Evolutionary conservation across 352 stramenopile genomes (phyloP).

Genomic region (Phytophthora melonis): DNA sequence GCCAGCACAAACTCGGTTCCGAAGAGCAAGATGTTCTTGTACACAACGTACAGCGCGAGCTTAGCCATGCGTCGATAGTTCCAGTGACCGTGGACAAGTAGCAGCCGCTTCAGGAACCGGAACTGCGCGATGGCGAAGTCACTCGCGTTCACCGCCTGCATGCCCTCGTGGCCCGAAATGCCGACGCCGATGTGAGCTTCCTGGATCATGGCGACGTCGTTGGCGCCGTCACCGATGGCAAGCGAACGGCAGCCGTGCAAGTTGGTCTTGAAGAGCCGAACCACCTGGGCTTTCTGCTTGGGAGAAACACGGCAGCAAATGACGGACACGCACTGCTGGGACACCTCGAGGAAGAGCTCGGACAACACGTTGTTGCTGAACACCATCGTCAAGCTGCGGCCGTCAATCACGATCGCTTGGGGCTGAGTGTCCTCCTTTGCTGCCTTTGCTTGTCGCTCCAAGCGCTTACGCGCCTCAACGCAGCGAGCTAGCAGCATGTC

Average conservation of each 20-base stretch:
- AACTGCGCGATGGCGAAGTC: slow-evolving; percentile 99
- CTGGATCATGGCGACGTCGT: slow-evolving; percentile 99
- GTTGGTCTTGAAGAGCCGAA: slow-evolving; percentile 88
- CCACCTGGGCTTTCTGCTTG: slow-evolving; percentile 93
- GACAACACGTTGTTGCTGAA: slow-evolving; percentile 77
- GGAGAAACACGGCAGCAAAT: slow-evolving; percentile 93
- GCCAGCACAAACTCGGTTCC: slow-evolving; percentile 90
- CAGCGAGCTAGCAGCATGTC: slow-evolving; percentile 66
- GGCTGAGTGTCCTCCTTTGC: slow-evolving; percentile 15
- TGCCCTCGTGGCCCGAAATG: slow-evolving; percentile 99
- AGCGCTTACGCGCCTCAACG: slow-evolving; percentile 48
- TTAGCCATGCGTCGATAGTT: slow-evolving; percentile 98
- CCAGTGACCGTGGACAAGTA: slow-evolving; percentile 99
- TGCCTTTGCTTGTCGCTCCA: slow-evolving; percentile 34
- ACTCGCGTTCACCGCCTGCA: slow-evolving; percentile 97
- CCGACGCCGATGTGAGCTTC: slow-evolving; percentile 98
- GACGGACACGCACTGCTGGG: slow-evolving; percentile 84
- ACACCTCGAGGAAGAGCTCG: slow-evolving; percentile 88
- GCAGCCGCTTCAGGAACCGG: slow-evolving; percentile 94
- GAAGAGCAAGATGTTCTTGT: slow-evolving; percentile 98
- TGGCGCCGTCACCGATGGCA: slow-evolving; percentile 98
- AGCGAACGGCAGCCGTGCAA: slow-evolving; percentile 91
- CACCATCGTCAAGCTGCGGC: slow-evolving; percentile 75
- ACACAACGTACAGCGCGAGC: slow-evolving; percentile 98
- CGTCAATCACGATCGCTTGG: slow-evolving; percentile 83